Base-by-base conservation (phyloP, 2,329 filamentous ascomycete genomes). In the Cladophialophora carrionii region DNA sequence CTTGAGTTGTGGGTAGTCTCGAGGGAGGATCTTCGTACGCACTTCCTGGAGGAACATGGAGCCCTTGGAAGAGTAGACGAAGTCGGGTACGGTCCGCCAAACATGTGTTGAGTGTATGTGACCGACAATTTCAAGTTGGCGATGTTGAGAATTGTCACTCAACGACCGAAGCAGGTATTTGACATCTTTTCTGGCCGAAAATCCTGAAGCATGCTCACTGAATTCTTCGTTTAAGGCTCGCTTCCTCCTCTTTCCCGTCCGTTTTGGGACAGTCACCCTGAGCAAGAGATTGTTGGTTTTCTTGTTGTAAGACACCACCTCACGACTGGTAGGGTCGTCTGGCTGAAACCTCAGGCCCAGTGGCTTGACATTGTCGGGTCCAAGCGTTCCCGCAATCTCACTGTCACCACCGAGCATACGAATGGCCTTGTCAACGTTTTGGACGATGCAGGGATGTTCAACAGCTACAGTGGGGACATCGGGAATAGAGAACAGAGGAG, bases 171-270 rank as follows among this genome's bases (percentile, higher is more conserved):
- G 80, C 32, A 93, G 76, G 8, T 83, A 72, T 20, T 74, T 78
- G 9, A 87, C 85, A 24, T 83, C 78, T 65, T 88, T 64, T 78
- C 76, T 10, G 81, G 85, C 59, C 58, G 52, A 71, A 74, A 74
- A 54, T 17, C 78, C 68, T 12, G 79, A 73, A 4, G 77, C 41
- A 57, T 81, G 78, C 3, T 82, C 82, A 48, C 82, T 78, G 73
- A 87, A 94, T 0, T 89, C 87, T 4, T 83, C 88, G 62, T 88
- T 76, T 4, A 87, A 87, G n/a, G 91, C 92, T 71, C 88, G 84
- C 79, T 93, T 96, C 64, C 93, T 86, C 77, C 90, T 96, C 66
- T 92, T 86, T 2, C 93, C 93, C 2, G 92, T 97, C 62, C 91
- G 83, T 76, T 88, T 95, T 0, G 95, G 94, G 0, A 98, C 87